These are phyloP conservation scores for Wickerhamiella sorbophila DNA, from an alignment of 805 yeast genomes.

Conservation along the genomic window DNA sequence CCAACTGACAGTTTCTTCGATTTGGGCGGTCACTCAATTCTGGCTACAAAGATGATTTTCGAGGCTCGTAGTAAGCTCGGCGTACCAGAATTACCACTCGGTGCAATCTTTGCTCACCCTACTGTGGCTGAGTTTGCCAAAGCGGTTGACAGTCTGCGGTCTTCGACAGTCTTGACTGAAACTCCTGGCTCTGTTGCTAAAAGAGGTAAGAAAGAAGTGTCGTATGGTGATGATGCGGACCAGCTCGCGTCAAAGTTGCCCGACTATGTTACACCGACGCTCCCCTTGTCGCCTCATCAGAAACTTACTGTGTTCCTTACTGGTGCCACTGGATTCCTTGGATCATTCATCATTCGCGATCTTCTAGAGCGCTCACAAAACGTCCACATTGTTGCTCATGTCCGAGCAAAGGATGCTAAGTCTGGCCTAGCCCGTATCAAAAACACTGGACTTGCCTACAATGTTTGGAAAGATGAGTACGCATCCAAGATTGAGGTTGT, in stretches of 20 bases:
- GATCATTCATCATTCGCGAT: conserved; percentile 75
- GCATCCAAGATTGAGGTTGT: conserved; percentile 49
- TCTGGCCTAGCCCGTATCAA: conserved; percentile 66
- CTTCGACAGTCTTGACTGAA: conserved; percentile 25
- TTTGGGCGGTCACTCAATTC: conserved; percentile 92
- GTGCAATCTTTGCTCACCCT: conserved; percentile 79
- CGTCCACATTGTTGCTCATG: conserved; percentile 71
- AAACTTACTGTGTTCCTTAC: conserved; percentile 64
- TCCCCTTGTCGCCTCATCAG: conserved; percentile 25
- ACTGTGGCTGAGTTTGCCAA: conserved; percentile 66
- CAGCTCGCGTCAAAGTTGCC: conserved; percentile 30
- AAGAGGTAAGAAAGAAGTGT: conserved; percentile 25
- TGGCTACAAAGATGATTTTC: conserved; percentile 94
- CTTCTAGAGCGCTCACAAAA: conserved; percentile 42
- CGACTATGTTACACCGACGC: conserved; percentile 35
- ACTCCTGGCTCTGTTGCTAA: conserved; percentile 13
- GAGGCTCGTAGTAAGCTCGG: conserved; percentile 65
- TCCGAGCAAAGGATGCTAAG: conserved; percentile 57
- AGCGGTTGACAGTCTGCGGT: conserved; percentile 46
- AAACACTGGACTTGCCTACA: conserved; percentile 67
- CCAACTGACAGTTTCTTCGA: conserved; percentile 88
- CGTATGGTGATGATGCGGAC: conserved; percentile 66
- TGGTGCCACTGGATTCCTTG: conserved; percentile 94
- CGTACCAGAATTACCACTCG: conserved; percentile 68
- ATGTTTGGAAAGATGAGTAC: conserved; percentile 59